Conservation (phyloP, 1,139 yeast species). For the Candida freyschussii region DNA sequence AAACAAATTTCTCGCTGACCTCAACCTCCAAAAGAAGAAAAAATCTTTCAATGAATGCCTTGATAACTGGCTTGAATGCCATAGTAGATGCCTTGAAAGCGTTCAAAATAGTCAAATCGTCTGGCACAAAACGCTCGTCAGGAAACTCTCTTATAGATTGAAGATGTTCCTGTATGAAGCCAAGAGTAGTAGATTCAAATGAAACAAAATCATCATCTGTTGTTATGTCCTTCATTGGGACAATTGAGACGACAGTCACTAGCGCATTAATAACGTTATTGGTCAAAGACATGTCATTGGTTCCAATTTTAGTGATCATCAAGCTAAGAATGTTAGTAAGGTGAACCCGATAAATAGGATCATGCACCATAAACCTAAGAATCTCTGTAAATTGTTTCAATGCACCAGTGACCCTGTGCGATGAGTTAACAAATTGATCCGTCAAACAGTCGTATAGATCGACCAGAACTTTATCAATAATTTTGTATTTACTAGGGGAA, state of each 20-base stretch:
- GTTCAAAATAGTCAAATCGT: constrained; percentile 41
- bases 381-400: constrained; percentile 62
- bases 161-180: constrained; percentile 61
- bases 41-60: constrained; percentile 52
- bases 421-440: constrained; percentile 67
- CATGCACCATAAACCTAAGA: constrained; percentile 61
- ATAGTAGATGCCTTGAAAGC: constrained; percentile 75
- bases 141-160: constrained; percentile 40
- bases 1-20: constrained; percentile 51
- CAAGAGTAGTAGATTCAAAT: constrained; percentile 42
- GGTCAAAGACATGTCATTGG: constrained; percentile 79
- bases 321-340: constrained; percentile 67
- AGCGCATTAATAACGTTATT: constrained; percentile 65
- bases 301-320: constrained; percentile 78
- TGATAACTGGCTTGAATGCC: constrained; percentile 60
- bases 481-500: constrained; percentile 40
- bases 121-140: constrained; percentile 29
- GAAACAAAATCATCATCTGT: constrained; percentile 45
- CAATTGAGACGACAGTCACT: constrained; percentile 64
- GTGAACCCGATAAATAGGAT: constrained; percentile 71
- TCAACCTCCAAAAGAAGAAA: constrained; percentile 65
- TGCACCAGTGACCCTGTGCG: constrained; percentile 77
- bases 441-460: constrained; percentile 84
- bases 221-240: constrained; percentile 59
- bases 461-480: constrained; percentile 60